phyloP scores from a whole-genome alignment of 768 basidiomycete genomes.

The Psilocybe cyanescens region DNA sequence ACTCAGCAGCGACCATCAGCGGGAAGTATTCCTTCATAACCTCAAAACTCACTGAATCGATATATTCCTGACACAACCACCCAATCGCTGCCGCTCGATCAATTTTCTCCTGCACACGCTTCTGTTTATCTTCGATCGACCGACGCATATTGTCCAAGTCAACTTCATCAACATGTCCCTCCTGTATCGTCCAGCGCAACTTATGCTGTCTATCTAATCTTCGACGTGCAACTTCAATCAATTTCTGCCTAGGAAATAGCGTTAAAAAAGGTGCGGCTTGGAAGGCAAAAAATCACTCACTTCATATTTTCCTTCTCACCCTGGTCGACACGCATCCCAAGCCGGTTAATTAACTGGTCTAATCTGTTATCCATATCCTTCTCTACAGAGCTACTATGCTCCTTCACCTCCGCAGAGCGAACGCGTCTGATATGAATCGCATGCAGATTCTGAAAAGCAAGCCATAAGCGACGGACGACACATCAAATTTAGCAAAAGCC shows the following conservation, averaged over 20 bases:
- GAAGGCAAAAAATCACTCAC: constrained; percentile 2
- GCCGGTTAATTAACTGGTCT: neutral
- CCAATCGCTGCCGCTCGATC: constrained; percentile 27
- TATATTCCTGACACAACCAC: constrained; percentile 30
- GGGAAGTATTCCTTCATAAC: neutral
- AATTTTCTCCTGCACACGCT: constrained; percentile 22
- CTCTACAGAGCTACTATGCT: neutral
- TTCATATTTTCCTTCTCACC: constrained; percentile 11
- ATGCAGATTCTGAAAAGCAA: constrained; percentile 14
- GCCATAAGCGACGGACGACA: neutral
- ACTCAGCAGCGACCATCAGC: neutral
- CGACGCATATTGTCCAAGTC: constrained; percentile 11
- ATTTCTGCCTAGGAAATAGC: constrained; percentile 6
- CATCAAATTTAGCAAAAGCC: neutral
- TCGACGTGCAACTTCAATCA: constrained; percentile 15
- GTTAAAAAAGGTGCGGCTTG: neutral
- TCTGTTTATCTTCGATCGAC: constrained; percentile 14
- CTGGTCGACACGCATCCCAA: constrained; percentile 7
- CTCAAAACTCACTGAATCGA: constrained; percentile 23
- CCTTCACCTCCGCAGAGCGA: neutral
- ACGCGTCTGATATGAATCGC: constrained; percentile 11
- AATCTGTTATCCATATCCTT: constrained; percentile 1
- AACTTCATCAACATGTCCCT: neutral
- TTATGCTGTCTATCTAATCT: neutral
- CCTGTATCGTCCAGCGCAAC: neutral